Evolutionary conservation across 805 yeast genomes (phyloP), one percentile per base, ranked within the genome.

Genomic region (Metschnikowia henanensis): DNA sequence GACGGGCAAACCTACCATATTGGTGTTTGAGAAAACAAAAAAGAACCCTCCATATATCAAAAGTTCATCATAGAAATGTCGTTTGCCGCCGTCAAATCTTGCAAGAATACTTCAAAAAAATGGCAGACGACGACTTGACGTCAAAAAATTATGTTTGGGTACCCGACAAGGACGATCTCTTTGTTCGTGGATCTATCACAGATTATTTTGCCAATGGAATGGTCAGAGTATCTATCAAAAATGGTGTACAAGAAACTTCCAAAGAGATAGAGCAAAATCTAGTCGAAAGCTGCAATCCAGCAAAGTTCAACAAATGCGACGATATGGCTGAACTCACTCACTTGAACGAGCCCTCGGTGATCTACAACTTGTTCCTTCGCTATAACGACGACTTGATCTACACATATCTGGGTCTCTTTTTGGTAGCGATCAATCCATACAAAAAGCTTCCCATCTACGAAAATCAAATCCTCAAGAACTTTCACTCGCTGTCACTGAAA

Each of bases 311-410:
- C 63, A 84, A 81, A 56, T 92, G 95, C 47, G 82, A 86, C 53
- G 97, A 94, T 58, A 88, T 94, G 91, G 98, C 98, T 0, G 96
- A 91, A 54, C 73, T 94, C 50, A 94, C 99, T 0, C 89, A 84
- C 63, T 72, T 94, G 49, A 94, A 92, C 62, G 99, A 94, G 61
- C 96, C 99, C 0, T 86, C 96, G 0, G 98, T 94, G n/a, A 77
- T 94, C 8, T 76, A 89, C 65, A 94, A 94, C 61, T 65, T 94
- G 49, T 79, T 81, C 53, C 68, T 83, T 39, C 77, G 99, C 55
- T 94, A 91, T 64, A 62, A 69, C 46, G 84, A 83, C 50, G 95
- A 89, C 60, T 59, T 77, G 57, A 91, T 94, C 39, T 89, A 92
- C 66, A 94, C 99, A 0, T 90, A 90, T 60, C 91, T 97, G 0